Percentiles rank a stretch among this genome's conserved stretches.
Evolutionary conservation across 352 stramenopile species (phyloP).

Genomic region (Nothophytophthora sp.): DNA sequence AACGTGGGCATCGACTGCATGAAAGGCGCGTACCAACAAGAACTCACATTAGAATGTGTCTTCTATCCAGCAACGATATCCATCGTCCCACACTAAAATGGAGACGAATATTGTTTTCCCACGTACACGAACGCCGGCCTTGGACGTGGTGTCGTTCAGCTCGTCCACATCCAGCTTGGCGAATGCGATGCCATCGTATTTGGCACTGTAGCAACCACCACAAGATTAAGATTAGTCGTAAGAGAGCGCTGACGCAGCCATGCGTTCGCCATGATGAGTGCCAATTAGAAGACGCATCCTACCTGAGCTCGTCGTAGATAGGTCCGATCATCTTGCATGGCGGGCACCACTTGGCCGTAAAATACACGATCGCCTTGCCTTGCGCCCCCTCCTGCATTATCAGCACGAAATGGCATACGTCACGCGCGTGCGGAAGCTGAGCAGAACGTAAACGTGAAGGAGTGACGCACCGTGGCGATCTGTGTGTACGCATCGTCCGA

Average conservation of each 20-base stretch:
- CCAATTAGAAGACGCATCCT: slow-evolving; percentile 2
- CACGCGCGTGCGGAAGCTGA: no score
- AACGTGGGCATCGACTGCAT: slow-evolving; percentile 88
- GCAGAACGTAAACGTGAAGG: no score
- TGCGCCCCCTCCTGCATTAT: slow-evolving; percentile 50
- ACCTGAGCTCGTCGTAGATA: slow-evolving; percentile 88
- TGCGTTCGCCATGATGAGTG: no score
- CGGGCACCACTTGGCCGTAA: slow-evolving; percentile 90
- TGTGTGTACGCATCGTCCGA: slow-evolving; percentile 75
- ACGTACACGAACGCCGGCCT: slow-evolving; percentile 82
- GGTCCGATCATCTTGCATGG: slow-evolving; percentile 92
- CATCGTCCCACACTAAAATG: background rate
- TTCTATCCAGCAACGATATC: no score
- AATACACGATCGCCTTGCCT: slow-evolving; percentile 87
- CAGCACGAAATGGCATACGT: no score
- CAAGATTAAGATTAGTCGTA: background rate
- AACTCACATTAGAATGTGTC: background rate
- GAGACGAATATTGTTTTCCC: background rate
- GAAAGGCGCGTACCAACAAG: background rate
- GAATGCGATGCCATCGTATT: slow-evolving; percentile 75
- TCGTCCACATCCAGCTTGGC: slow-evolving; percentile 88
- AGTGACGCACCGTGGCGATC: slow-evolving; percentile 54
- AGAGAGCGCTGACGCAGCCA: background rate
- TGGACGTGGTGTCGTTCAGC: slow-evolving; percentile 74
- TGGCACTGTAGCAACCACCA: slow-evolving; percentile 28